Evolutionary conservation across 2,329 filamentous ascomycete genomes (phyloP).

Genomic region (Geoglossum cookeanum): DNA sequence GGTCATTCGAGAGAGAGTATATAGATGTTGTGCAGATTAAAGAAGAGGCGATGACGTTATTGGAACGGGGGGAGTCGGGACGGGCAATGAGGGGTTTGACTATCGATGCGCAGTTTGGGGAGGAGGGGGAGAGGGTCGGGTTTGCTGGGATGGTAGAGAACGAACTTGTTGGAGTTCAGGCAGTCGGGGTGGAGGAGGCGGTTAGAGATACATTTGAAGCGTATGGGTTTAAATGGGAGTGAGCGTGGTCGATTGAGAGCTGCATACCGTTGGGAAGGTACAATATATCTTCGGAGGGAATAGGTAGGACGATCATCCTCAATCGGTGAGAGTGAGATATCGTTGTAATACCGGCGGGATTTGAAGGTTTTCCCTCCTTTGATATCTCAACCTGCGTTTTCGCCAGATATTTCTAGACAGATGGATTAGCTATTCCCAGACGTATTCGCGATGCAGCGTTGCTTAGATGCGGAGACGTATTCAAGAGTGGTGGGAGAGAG

Average conservation of each 20-base stretch:
- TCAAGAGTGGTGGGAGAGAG: too few species aligned
- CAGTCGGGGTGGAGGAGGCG: conserved; percentile 14
- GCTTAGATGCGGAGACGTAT: too few species aligned
- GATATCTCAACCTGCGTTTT: too few species aligned
- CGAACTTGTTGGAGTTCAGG: conserved; percentile 14
- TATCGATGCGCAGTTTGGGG: conserved; percentile 18
- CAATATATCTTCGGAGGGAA: too few species aligned
- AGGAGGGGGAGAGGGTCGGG: conserved; percentile 13
- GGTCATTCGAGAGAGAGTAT: conserved; percentile 8
- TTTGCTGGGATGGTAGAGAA: conserved; percentile 16
- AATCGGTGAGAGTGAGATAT: too few species aligned
- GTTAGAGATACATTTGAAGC: conserved; percentile 13
- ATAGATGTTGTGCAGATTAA: conserved; percentile 13
- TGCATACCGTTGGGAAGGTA: too few species aligned
- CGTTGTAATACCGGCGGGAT: too few species aligned
- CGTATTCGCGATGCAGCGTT: too few species aligned
- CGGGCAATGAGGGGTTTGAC: conserved; percentile 17
- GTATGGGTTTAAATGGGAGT: conserved; percentile 8
- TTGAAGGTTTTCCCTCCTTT: too few species aligned
- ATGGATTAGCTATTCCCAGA: too few species aligned
- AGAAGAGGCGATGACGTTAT: conserved; percentile 13
- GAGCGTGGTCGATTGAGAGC: neutral
- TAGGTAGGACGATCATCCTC: too few species aligned
- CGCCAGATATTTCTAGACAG: too few species aligned
- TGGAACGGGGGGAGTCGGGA: conserved; percentile 14